phyloP scores from a whole-genome alignment of 177 flowering plant species.

The Telopea speciosissima region DNA sequence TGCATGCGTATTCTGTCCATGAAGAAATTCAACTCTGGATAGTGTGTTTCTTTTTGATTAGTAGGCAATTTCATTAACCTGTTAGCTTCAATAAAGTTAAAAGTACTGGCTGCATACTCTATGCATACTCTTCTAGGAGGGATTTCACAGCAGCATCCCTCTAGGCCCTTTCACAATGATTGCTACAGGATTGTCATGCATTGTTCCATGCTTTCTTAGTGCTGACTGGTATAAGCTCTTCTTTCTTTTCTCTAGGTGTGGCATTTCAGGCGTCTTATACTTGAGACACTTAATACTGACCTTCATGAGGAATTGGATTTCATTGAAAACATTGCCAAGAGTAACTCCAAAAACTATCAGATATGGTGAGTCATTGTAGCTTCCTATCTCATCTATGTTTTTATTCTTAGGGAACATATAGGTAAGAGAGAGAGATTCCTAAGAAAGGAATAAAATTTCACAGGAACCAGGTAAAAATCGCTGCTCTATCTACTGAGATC shows the following conservation, averaged over 20 bases:
- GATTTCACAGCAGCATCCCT: neutral
- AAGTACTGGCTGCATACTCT: too few relatives aligned
- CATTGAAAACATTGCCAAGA: constrained; percentile 45
- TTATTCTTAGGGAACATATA: too few relatives aligned
- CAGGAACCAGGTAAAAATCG: neutral
- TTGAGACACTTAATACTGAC: constrained; percentile 56
- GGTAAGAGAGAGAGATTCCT: too few relatives aligned
- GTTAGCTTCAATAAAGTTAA: too few relatives aligned
- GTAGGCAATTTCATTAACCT: too few relatives aligned
- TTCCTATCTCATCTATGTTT: neutral
- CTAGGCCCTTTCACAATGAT: neutral
- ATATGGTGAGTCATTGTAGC: constrained; percentile 52
- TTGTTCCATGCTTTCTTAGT: neutral
- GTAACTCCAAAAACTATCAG: constrained; percentile 85
- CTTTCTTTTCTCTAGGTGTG: constrained; percentile 51
- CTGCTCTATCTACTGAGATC: neutral
- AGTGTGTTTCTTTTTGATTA: too few relatives aligned
- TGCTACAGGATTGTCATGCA: neutral
- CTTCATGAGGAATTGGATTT: constrained; percentile 62
- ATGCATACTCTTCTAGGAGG: neutral
- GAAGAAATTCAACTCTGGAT: too few relatives aligned
- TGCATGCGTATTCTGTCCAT: too few relatives aligned
- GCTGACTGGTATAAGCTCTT: neutral
- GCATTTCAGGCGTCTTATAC: constrained; percentile 87
- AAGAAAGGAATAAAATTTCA: too few relatives aligned